phyloP scores from a whole-genome alignment of 139 green algal genomes.

The Deuterostichococcus epilithicus region DNA sequence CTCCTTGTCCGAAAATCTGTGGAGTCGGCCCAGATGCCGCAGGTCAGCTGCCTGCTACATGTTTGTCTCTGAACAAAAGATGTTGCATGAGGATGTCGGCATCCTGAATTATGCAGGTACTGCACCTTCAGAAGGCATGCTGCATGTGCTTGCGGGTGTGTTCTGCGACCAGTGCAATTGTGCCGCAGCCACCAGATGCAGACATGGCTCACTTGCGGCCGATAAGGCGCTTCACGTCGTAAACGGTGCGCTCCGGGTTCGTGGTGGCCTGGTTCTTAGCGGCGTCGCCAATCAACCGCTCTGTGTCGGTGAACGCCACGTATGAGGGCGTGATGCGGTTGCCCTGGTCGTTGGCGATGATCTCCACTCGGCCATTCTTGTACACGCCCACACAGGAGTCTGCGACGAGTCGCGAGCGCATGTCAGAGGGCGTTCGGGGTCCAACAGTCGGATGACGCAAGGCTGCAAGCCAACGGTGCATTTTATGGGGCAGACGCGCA shows the following conservation, averaged over 20 bases:
- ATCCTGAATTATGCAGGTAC: background rate
- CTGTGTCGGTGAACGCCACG: constrained; percentile 99
- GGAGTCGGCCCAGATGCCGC: too few species aligned
- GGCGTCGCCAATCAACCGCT: constrained; percentile 97
- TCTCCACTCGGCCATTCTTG: constrained; percentile 97
- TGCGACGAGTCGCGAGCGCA: background rate
- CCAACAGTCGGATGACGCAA: too few species aligned
- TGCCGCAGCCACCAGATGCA: background rate
- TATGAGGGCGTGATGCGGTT: constrained; percentile 99
- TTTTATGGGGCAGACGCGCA: too few species aligned
- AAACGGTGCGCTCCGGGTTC: constrained; percentile 93
- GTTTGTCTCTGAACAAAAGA: background rate
- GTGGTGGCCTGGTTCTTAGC: constrained; percentile 97
- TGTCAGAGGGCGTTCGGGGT: too few species aligned
- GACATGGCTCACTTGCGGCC: constrained; percentile 76
- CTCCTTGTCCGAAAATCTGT: constrained; percentile 88
- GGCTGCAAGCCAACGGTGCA: too few species aligned
- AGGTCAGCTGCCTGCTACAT: background rate
- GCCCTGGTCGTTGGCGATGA: constrained; percentile 96
- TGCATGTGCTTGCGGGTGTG: too few species aligned
- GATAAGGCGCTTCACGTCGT: constrained; percentile 98
- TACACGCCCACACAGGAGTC: constrained; percentile 98
- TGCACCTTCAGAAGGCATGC: too few species aligned
- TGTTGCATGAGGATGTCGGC: background rate
- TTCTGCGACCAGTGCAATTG: too few species aligned